Evolutionary conservation across 2,329 filamentous ascomycete genomes (phyloP), one percentile per base, ranked within the genome.

Genomic region (Sporothrix luriei): DNA sequence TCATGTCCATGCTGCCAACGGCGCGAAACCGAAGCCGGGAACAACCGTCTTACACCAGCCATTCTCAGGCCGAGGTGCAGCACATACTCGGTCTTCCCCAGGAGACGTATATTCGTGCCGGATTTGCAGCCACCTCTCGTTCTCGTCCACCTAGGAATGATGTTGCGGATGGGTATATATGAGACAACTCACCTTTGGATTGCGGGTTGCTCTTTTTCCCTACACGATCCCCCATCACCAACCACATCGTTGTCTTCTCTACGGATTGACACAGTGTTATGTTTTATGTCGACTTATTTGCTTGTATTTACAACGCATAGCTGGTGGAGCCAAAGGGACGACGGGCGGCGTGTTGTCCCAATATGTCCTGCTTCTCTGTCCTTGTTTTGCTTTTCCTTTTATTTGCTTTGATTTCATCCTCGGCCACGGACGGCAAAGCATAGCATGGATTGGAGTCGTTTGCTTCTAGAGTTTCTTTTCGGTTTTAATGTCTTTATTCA

Each of bases 371-470:
- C 33, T 21, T 24, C 21, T 61, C n/a, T 40, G 14, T 61, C 33
- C 19, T 11, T 21, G 1, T 62, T 24, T 49, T n/a, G 2, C 16
- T 11, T 24, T 52, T 52, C 6, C 48, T 52, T 11, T 46, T 33
- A 19, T 21, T 55, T 52, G 7, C 29, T 43, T 43, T 66, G 2
- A 19, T 66, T 46, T 43, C 29, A n/a, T 21, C 21, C 9, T 11
- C 61, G 61, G 16, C 61, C 7, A 19, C 26, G n/a, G 61, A 29
- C 43, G 16, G 43, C 40, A 29, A 29, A 14, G 65, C 49, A 55
- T 55, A 55, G 65, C 65, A 67, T 54, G 65, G 29, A 26, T 38
- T 16, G 46, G 43, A 19, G 16, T 52, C 48, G 26, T 66, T 51
- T 61, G 11, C 43, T 24, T 38, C n/a, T 5, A 19, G 21, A 26